Evolutionary conservation across 202 grass and related monocot genomes (phyloP), one percentile per base, ranked within the genome.

Genomic region (Hordeum pubiflorum): DNA sequence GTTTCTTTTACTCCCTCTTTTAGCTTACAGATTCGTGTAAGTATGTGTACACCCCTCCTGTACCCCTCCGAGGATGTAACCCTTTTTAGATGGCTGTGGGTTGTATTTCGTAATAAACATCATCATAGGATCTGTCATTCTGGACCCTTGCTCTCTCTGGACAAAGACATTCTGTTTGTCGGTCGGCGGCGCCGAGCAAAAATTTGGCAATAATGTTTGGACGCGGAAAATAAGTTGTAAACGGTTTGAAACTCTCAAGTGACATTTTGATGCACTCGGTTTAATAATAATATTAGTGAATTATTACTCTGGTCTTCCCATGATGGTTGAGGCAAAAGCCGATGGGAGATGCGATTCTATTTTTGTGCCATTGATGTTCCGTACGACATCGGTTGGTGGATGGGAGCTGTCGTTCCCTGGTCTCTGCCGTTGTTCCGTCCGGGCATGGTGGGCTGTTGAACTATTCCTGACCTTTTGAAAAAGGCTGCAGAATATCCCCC

Each of bases 1-100:
- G 32, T 57, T 14, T 78, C 26, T 62, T 12, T 26, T 26, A 26
- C 24, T 11, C 0, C 11, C 0, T 18, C 17, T 44, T 59, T 10
- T 40, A 33, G 80, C 33, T 85, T 1, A 38, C 34, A 44, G 79
- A 44, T 79, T 83, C 69, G 79, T 89, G 88, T 80, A 83, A 80
- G 68, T 80, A 89, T 62, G n/a, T 79, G 69, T 44, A 67, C 79
- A 27, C 54, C 50, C 74, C 26, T 75, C 62, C 15, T 83, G 69
- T 73, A 32, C 70, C 50, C 4, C 31, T 4, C 31, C 24, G 52
- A 57, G 80, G 62, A 80, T 90, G 79, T 83, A 90, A 90, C 83
- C 80, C 76, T 79, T 36, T 57, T 52, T 58, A 86, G 79, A 76
- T 75, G 73, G 26, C 11, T 79, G 52, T 76, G 71, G 83, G 79